These are phyloP conservation scores for Lipomyces yamadae DNA, from an alignment of 805 yeast genomes.

Conservation along the genomic window DNA sequence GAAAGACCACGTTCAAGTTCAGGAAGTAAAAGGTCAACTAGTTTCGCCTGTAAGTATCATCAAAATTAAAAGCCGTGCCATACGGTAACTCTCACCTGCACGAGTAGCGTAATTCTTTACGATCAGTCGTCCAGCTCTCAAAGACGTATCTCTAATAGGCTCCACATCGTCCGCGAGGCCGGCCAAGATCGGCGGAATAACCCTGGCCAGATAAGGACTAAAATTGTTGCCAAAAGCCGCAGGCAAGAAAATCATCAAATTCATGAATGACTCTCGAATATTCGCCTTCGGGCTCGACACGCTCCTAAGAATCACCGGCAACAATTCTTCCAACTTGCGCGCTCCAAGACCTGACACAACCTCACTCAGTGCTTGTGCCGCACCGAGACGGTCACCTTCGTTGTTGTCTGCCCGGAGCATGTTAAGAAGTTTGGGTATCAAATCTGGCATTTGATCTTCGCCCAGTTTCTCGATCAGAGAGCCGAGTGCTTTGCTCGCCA, in stretches of 20 bases:
- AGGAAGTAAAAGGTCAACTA: constrained; percentile 85
- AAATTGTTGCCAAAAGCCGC: constrained; percentile 92
- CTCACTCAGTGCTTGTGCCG: constrained; percentile 96
- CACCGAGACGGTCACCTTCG: constrained; percentile 92
- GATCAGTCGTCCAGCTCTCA: constrained; percentile 89
- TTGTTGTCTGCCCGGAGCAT: constrained; percentile 77
- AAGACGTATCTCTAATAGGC: constrained; percentile 81
- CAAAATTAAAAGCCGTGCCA: neutral
- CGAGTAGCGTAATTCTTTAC: constrained; percentile 89
- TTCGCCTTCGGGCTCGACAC: constrained; percentile 69
- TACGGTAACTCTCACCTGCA: constrained; percentile 51
- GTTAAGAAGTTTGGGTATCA: constrained; percentile 77
- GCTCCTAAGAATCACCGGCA: constrained; percentile 77
- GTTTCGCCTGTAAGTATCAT: neutral
- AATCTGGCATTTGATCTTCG: constrained; percentile 91
- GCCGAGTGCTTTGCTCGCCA: constrained; percentile 96
- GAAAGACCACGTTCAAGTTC: constrained; percentile 90
- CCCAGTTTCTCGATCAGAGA: constrained; percentile 95
- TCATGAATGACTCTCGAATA: constrained; percentile 91
- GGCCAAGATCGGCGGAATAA: constrained; percentile 87
- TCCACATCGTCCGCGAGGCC: constrained; percentile 93
- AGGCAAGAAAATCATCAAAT: constrained; percentile 84
- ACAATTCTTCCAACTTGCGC: constrained; percentile 80
- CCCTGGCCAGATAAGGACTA: constrained; percentile 81
- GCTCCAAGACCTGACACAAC: constrained; percentile 91